Percentiles rank a stretch among this genome's conserved stretches.
Conservation (phyloP, 768 basidiomycete genomes). For the Flagelloscypha sp. region DNA sequence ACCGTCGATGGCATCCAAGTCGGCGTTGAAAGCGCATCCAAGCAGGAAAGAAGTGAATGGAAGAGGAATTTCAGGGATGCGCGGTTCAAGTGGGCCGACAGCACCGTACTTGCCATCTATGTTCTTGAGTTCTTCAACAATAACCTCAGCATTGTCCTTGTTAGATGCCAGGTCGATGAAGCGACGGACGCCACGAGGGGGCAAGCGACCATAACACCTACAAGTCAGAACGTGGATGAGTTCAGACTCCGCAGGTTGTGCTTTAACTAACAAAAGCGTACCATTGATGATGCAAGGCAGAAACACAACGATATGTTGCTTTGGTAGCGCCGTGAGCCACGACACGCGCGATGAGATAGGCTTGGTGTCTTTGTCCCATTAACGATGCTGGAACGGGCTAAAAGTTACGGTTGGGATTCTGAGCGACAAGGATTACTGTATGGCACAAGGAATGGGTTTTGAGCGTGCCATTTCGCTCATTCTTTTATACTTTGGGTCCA, state of each 20-base stretch:
- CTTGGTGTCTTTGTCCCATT: constrained; percentile 4
- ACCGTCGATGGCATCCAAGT: constrained; percentile 14
- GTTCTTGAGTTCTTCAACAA: constrained; percentile 24
- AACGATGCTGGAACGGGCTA: neutral
- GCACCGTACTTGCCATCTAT: constrained; percentile 23
- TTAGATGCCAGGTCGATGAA: constrained; percentile 26
- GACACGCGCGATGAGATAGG: constrained; percentile 1
- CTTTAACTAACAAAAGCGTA: neutral
- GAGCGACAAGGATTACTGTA: too few relatives aligned
- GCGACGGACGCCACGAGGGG: constrained; percentile 22
- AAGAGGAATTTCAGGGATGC: constrained; percentile 20
- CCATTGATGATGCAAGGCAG: neutral
- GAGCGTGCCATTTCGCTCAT: too few relatives aligned
- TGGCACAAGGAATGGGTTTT: too few relatives aligned
- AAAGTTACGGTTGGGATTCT: too few relatives aligned
- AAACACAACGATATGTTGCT: neutral
- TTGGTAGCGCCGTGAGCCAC: neutral
- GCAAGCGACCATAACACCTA: constrained; percentile 29
- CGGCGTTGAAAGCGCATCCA: constrained; percentile 19
- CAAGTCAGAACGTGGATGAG: too few relatives aligned
- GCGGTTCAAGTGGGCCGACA: constrained; percentile 8
- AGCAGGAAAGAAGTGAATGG: constrained; percentile 25
- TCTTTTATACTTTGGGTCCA: too few relatives aligned
- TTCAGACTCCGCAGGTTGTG: too few relatives aligned
- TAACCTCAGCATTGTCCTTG: constrained; percentile 26